Evolutionary conservation across 768 basidiomycete genomes (phyloP), one percentile per base, ranked within the genome.

Genomic region (Lentinula aciculospora): DNA sequence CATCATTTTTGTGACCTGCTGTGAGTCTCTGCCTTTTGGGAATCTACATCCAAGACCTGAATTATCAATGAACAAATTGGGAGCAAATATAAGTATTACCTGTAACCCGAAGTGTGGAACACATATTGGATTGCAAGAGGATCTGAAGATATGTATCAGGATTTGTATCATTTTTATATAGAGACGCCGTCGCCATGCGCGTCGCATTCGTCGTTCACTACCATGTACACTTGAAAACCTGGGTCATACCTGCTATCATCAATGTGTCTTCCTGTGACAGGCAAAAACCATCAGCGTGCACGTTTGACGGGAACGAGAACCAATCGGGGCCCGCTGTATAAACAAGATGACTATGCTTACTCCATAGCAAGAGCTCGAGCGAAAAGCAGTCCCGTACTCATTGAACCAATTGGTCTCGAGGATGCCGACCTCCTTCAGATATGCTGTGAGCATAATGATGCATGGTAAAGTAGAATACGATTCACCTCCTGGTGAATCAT

Each of bases 41-140:
- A 64, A 70, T 23, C 61, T 60, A 58, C 67, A 70, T 1, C 65
- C 67, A 5, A 61, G 62, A 4, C 66, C 37, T n/a, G n/a, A n/a
- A n/a, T 21, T 19, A 19, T 44, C 21, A 23, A 9, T 25, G 10
- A 34, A 36, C 2, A 3, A 15, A 47, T 47, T 6, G 21, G 19
- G 21, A 10, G 19, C 12, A 8, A 31, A n/a, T 4, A 21, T 23
- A 39, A 15, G 19, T 21, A 8, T 23, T n/a, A 44, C 42, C 42
- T 44, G 42, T 44, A 44, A 12, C 42, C n/a, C 47, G 47, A 49
- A 29, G 47, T 68, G n/a, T 69, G 66, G 37, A 61, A 64, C 17
- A 70, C 60, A 53, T 68, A 66, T 51, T 67, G 66, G n/a, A 70
- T 45, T 7, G 51, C 51, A 17, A 21, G 29, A 32, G 51, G 51